Conservation (phyloP, 148 eudicot genomes). For the Salicornia ramosissima region DNA sequence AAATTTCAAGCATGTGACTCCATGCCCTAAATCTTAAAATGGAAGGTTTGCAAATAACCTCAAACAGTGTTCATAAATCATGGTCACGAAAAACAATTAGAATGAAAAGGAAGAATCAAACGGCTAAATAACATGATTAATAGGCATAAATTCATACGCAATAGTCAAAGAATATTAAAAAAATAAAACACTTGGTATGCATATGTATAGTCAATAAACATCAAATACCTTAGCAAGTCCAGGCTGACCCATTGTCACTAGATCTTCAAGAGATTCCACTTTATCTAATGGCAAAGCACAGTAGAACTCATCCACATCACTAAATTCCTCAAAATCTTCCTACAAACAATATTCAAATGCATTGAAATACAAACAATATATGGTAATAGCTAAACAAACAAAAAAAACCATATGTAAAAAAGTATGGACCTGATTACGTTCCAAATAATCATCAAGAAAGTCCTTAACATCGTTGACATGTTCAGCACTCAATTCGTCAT, state of each 20-base stretch:
- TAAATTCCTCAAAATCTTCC: constrained; percentile 97
- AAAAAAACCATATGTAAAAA: neutral
- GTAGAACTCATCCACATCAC: constrained; percentile 94
- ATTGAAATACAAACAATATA: neutral
- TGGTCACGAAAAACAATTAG: constrained; percentile 25
- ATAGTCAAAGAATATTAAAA: constrained; percentile 7
- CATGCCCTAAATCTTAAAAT: constrained; percentile 36
- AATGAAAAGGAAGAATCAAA: constrained; percentile 25
- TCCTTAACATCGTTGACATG: constrained; percentile 93
- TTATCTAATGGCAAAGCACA: constrained; percentile 80
- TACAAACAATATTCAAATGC: constrained; percentile 27
- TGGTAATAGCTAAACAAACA: neutral
- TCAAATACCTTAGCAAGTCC: constrained; percentile 69
- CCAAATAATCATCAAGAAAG: constrained; percentile 92
- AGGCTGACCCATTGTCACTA: constrained; percentile 76
- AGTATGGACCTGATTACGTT: constrained; percentile 83
- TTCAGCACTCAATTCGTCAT: constrained; percentile 94
- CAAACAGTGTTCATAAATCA: constrained; percentile 26
- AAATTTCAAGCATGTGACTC: constrained; percentile 34
- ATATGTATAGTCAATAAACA: neutral
- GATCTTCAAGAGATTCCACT: constrained; percentile 96
- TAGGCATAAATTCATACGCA: constrained; percentile 15
- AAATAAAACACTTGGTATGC: neutral
- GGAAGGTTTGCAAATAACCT: constrained; percentile 17
- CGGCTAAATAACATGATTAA: constrained; percentile 17